Evolutionary conservation across 257 asterid genomes (phyloP).

Genomic region (Oldenlandia corymbosa): DNA sequence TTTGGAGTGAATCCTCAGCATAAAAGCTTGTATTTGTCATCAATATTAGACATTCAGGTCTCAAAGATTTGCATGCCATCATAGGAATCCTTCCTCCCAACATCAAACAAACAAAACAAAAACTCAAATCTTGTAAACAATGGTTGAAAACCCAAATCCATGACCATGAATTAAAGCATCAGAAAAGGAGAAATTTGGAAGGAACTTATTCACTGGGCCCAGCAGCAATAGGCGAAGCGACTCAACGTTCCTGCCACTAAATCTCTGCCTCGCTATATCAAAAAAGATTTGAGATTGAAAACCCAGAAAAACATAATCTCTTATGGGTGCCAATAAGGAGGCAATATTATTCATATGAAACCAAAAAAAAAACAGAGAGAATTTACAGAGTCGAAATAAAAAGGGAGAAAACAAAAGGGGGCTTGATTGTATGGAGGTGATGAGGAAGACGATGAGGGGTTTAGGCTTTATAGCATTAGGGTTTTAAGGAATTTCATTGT

Average conservation of each 20-base stretch:
- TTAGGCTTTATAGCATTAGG: neutral
- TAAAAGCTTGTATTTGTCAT: slow-evolving; percentile 64
- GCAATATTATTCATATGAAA: neutral
- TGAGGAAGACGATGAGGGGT: too few relatives aligned
- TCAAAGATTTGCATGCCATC: slow-evolving; percentile 96
- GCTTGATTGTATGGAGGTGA: too few relatives aligned
- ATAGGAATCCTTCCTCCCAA: slow-evolving; percentile 50
- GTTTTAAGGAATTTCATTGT: neutral
- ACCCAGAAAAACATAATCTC: neutral
- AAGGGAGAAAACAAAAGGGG: too few relatives aligned
- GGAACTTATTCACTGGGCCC: slow-evolving; percentile 52
- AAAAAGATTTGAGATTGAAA: neutral
- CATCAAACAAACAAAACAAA: too few relatives aligned
- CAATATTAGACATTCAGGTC: slow-evolving; percentile 83
- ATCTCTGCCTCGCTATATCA: slow-evolving; percentile 24
- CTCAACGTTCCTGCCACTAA: slow-evolving; percentile 70
- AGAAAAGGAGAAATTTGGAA: slow-evolving; percentile 27
- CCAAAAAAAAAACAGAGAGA: neutral
- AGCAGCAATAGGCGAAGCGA: slow-evolving; percentile 63
- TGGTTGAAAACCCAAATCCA: neutral
- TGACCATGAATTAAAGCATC: neutral
- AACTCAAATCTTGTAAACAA: neutral
- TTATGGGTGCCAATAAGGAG: slow-evolving; percentile 7
- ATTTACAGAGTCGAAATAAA: neutral
- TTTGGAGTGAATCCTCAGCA: slow-evolving; percentile 53